Percentiles rank a stretch among this genome's conserved stretches.
Conservation (phyloP, 257 asterid species). For the Asclepias syriaca region DNA sequence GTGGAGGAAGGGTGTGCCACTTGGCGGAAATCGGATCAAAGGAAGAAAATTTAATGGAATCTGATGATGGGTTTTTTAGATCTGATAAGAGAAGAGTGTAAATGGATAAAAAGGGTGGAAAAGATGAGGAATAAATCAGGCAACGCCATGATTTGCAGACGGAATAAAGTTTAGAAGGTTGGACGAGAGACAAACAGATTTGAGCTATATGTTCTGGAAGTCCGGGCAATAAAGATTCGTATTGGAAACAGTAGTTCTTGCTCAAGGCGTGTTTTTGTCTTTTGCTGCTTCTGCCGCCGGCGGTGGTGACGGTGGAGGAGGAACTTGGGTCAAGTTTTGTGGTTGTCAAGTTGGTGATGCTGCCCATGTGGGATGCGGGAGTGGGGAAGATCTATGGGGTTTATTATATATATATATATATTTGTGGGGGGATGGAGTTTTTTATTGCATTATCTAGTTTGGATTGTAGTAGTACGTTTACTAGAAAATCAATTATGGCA, state of each 20-base stretch:
- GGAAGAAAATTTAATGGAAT: constrained; percentile 30
- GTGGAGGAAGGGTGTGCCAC: constrained; percentile 58
- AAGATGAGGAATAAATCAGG: constrained; percentile 61
- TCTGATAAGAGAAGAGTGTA: constrained; percentile 37
- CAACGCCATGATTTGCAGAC: constrained; percentile 74
- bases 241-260: background rate
- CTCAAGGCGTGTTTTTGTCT: no score
- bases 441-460: background rate
- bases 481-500: constrained; percentile 6
- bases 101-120: constrained; percentile 71
- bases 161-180: constrained; percentile 48
- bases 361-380: constrained; percentile 36
- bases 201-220: constrained; percentile 71
- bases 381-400: background rate
- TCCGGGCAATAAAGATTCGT: constrained; percentile 45
- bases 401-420: background rate
- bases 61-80: background rate
- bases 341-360: constrained; percentile 16
- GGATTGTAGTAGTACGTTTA: background rate
- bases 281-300: constrained; percentile 16
- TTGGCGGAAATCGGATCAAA: constrained; percentile 63
- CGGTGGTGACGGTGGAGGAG: constrained; percentile 7
- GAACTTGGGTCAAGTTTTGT: background rate
- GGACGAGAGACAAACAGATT: constrained; percentile 49
- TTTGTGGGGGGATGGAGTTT: background rate